phyloP scores from a whole-genome alignment of 202 grass and related monocot species.

The Eragrostis tef region DNA sequence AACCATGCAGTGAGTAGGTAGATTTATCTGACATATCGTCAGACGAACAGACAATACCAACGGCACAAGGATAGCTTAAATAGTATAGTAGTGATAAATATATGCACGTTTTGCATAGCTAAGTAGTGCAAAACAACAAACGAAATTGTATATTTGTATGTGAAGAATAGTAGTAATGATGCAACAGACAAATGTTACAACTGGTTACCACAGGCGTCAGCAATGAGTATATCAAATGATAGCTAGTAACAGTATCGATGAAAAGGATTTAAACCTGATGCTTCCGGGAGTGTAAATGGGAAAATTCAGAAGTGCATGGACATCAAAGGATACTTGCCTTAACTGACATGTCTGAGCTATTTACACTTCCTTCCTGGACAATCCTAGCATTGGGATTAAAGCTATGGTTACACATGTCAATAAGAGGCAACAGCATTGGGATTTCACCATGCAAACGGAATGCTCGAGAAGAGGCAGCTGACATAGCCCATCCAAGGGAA shows the following conservation, averaged over 20 bases:
- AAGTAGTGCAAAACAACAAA: not conserved
- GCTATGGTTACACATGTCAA: constrained; percentile 99
- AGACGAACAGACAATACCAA: not conserved
- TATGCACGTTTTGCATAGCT: not conserved
- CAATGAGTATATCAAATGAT: not conserved
- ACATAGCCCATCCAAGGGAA: constrained; percentile 96
- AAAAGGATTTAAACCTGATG: not conserved
- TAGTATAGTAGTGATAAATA: not conserved
- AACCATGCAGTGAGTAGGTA: not conserved
- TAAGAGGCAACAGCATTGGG: constrained; percentile 84
- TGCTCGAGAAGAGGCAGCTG: constrained; percentile 83
- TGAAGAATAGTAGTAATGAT: not conserved
- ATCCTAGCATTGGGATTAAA: constrained; percentile 81
- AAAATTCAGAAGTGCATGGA: constrained; percentile 20
- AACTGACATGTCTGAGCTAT: constrained; percentile 72
- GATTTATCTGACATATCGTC: not conserved
- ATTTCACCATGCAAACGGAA: constrained; percentile 87
- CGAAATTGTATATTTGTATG: constrained; percentile 1
- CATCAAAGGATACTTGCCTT: constrained; percentile 62
- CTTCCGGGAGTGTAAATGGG: not conserved
- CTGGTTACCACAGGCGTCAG: not conserved
- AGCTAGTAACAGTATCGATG: not conserved
- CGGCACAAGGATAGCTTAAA: not conserved
- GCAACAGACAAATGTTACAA: not conserved
- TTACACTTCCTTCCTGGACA: constrained; percentile 74